Conservation (phyloP, 129 eudicot species). For the Chrysanthemum lavandulifolium region DNA sequence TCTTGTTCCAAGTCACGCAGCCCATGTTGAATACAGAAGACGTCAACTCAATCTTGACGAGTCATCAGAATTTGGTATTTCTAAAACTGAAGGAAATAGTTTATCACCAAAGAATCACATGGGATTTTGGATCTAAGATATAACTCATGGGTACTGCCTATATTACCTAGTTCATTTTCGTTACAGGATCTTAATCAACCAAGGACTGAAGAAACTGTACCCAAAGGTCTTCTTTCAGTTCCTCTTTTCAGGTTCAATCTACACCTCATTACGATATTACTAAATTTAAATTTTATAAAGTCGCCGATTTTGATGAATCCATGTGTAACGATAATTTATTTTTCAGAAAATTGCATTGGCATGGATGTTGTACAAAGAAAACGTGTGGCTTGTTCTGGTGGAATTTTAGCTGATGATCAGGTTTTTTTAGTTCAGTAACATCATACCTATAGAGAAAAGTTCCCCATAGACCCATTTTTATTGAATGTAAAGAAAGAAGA, state of each 20-base stretch:
- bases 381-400: conserved; percentile 71
- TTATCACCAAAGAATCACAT: too few species aligned
- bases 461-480: too few species aligned
- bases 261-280: conserved; percentile 3
- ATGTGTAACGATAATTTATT: conserved; percentile 13
- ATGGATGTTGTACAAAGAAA: conserved; percentile 89
- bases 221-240: conserved; percentile 67
- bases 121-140: too few species aligned
- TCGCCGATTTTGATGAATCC: conserved; percentile 1
- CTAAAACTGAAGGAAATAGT: conserved; percentile 48
- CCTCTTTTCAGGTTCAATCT: conserved; percentile 75
- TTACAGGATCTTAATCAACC: conserved; percentile 83
- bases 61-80: conserved; percentile 63
- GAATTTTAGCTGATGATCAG: conserved; percentile 97
- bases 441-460: background rate
- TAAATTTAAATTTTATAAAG: background rate
- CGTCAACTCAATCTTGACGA: conserved; percentile 49
- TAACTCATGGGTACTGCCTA: too few species aligned
- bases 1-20: conserved; percentile 86
- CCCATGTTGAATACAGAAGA: conserved; percentile 78
- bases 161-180: background rate
- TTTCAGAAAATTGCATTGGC: conserved; percentile 83
- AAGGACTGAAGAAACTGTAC: conserved; percentile 60
- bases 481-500: too few species aligned
- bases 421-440: conserved; percentile 21